Evolutionary conservation across 345 rosid genomes (phyloP), one percentile per base, ranked within the genome.

Genomic region (Arabidopsis arenosa): DNA sequence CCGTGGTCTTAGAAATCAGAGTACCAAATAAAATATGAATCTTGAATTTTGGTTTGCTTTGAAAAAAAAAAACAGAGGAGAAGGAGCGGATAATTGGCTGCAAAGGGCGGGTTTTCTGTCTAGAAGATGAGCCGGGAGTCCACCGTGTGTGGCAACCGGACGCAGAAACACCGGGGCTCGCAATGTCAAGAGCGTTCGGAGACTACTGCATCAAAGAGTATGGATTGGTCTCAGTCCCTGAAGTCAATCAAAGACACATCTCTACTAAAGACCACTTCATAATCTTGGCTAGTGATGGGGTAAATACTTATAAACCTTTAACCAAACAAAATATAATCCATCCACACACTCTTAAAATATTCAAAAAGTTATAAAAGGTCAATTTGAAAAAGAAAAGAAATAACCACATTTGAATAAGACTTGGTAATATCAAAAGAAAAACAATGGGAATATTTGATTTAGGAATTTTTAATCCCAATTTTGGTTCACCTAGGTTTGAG

Each of bases 131-230:
- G 79, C 99, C 94, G 4, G 97, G 97, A 26, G 93, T 95, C 35
- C 96, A 95, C 60, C 86, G 99, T 17, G 73, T 95, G 35, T 95
- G 99, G 99, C 89, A 88, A 51, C 98, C 98, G 1, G 79, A 89
- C 7, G 84, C 67, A 61, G 90, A 92, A 53, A 81, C 85, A 0
- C 99, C 97, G 0, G 99, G 99, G 37, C 89, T 95, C 21, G 97
- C 99, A 23, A 95, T 95, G 99, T 95, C 99, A 5, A 84, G 99
- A 83, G 98, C 99, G 9, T 92, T 95, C 12, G 99, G 97, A 8
- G 99, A 95, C 83, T 87, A 88, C 66, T 95, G 99, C 72, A 52
- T 92, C 4, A 95, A 95, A 82, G 86, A 86, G 37, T 90, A 78
- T 44, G 98, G 99, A 26, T 82, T 95, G 35, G 92, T 88, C 58